Conservation (phyloP, 2,329 filamentous ascomycete genomes). For the Lasiodiplodia citricola region DNA sequence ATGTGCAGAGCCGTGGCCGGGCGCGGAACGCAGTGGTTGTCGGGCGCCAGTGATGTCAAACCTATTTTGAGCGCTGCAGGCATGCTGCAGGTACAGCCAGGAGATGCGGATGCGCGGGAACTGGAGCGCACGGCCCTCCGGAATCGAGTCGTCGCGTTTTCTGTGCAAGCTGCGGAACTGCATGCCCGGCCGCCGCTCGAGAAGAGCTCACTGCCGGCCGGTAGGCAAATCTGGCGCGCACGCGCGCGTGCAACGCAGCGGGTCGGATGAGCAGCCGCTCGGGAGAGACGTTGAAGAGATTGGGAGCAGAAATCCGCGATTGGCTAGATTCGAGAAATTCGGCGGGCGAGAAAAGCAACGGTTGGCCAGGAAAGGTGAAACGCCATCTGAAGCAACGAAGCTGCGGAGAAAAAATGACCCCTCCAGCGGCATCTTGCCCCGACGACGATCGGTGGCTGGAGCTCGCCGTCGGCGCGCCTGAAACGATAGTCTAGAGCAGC, state of each 20-base stretch:
- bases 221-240: background rate
- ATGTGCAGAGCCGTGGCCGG: slow-evolving; percentile 5
- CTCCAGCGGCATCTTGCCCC: background rate
- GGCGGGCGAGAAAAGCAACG: slow-evolving; percentile 3
- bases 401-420: slow-evolving; percentile 2
- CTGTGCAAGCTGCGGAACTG: background rate
- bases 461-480: slow-evolving; percentile 18
- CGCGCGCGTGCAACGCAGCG: background rate
- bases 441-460: slow-evolving; percentile 16
- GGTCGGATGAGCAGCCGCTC: background rate
- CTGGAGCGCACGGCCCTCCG: slow-evolving; percentile 2
- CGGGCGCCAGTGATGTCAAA: slow-evolving; percentile 5
- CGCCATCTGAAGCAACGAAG: slow-evolving; percentile 9
- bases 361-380: slow-evolving; percentile 18
- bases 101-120: slow-evolving; percentile 23
- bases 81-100: slow-evolving; percentile 20
- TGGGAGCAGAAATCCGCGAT: background rate
- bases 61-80: slow-evolving; percentile 13
- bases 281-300: slow-evolving; percentile 3
- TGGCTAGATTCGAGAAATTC: slow-evolving; percentile 14
- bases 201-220: background rate
- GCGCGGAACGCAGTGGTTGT: background rate
- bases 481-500: slow-evolving; percentile 22
- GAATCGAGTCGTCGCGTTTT: slow-evolving; percentile 6
- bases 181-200: background rate